Evolutionary conservation across 2,329 filamentous ascomycete genomes (phyloP).

Genomic region (Cryphonectria japonica): DNA sequence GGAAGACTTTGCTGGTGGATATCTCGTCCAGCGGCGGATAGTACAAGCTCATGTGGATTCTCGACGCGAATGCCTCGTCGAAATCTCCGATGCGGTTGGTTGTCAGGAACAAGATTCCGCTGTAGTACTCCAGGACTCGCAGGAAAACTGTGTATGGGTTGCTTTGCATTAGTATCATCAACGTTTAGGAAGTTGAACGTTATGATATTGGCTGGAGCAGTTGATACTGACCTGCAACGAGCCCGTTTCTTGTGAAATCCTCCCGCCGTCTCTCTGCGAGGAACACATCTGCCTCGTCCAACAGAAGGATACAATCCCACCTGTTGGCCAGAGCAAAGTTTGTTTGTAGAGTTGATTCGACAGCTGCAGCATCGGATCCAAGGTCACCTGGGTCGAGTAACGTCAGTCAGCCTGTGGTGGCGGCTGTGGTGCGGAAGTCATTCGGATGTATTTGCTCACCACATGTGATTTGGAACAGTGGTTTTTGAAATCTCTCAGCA

Average conservation of each 20-base stretch:
- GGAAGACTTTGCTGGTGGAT: constrained; percentile 35
- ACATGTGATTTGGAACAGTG: constrained; percentile 31
- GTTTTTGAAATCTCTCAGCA: constrained; percentile 32
- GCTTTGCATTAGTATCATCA: no score
- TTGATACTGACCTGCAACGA: constrained; percentile 15
- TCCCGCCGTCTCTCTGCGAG: neutral
- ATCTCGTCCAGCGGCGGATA: constrained; percentile 37
- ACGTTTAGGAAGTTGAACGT: neutral
- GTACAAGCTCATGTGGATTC: constrained; percentile 43
- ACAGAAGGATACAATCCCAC: constrained; percentile 33
- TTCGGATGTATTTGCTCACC: constrained; percentile 16
- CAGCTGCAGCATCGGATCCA: constrained; percentile 39
- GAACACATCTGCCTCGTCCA: constrained; percentile 26
- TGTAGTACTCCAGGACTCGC: constrained; percentile 46
- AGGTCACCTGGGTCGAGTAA: constrained; percentile 34
- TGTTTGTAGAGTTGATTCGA: constrained; percentile 36
- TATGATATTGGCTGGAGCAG: neutral
- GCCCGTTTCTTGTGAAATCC: constrained; percentile 17
- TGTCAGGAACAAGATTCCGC: constrained; percentile 48
- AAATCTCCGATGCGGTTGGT: constrained; percentile 50
- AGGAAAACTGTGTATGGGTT: constrained; percentile 41
- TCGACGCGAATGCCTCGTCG: constrained; percentile 49
- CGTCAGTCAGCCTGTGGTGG: neutral
- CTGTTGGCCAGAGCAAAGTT: constrained; percentile 32
- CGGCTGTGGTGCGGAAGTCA: no score